Evolutionary conservation across 2,329 filamentous ascomycete genomes (phyloP).

Genomic region (Ascochyta lentis): DNA sequence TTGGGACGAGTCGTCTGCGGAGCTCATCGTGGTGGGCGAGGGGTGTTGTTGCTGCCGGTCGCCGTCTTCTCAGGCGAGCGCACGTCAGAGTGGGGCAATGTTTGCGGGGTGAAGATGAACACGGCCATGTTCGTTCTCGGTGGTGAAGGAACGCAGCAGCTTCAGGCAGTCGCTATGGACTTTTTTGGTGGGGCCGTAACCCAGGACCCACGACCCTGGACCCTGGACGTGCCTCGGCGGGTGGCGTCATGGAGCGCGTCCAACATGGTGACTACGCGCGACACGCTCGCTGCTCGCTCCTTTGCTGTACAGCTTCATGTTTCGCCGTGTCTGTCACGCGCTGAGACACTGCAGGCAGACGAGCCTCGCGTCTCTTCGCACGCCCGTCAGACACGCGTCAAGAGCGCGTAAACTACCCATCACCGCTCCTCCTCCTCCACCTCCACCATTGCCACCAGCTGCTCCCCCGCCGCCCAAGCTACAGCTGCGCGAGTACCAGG

Average conservation of each 20-base stretch:
- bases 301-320: constrained; percentile 34
- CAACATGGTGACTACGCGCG: constrained; percentile 23
- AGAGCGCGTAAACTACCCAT: constrained; percentile 1
- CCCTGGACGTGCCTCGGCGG: background rate
- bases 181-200: constrained; percentile 13
- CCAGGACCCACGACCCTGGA: background rate
- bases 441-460: constrained; percentile 11
- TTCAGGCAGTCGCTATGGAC: background rate
- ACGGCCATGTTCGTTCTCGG: constrained; percentile 19
- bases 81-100: background rate
- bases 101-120: background rate
- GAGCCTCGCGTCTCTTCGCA: constrained; percentile 12
- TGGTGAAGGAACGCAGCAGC: constrained; percentile 6
- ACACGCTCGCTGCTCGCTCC: constrained; percentile 13
- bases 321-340: constrained; percentile 39
- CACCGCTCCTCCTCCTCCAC: constrained; percentile 14
- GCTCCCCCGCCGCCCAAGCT: constrained; percentile 50
- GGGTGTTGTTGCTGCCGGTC: too few relatives aligned
- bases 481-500: constrained; percentile 79
- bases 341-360: constrained; percentile 31
- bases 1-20: constrained; percentile 14
- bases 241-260: constrained; percentile 21
- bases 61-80: background rate
- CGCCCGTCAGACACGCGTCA: constrained; percentile 27
- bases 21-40: constrained; percentile 22